Percentiles rank a stretch among this genome's conserved stretches.
Evolutionary conservation across 2,329 filamentous ascomycete species (phyloP).

Genomic region (Xylaria digitata): DNA sequence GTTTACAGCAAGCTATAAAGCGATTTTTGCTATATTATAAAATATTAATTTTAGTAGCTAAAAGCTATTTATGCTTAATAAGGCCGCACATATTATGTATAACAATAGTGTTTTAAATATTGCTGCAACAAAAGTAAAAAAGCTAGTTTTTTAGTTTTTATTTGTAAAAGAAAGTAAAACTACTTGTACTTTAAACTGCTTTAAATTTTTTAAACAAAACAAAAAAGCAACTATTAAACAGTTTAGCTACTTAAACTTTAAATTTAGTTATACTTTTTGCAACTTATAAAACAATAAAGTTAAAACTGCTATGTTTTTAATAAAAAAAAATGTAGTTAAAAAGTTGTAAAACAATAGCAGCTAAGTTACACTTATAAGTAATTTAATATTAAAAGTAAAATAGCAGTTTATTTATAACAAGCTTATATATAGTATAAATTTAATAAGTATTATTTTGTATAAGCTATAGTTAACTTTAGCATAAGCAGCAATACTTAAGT

Average conservation of each 20-base stretch:
- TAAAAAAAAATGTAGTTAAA: constrained; percentile 41
- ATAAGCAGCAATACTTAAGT: constrained; percentile 39
- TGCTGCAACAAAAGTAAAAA: constrained; percentile 20
- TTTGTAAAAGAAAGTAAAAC: constrained; percentile 33
- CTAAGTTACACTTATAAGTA: constrained; percentile 38
- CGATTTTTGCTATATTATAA: constrained; percentile 36
- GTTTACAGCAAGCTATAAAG: constrained; percentile 35
- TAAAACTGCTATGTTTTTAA: constrained; percentile 37
- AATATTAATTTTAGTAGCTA: constrained; percentile 9
- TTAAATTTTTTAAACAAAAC: constrained; percentile 33
- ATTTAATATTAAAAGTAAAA: constrained; percentile 36
- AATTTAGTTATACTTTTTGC: constrained; percentile 33
- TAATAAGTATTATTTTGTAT: neutral
- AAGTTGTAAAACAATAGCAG: constrained; percentile 39
- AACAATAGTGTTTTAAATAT: constrained; percentile 31
- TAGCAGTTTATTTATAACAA: neutral
- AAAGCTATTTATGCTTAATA: constrained; percentile 21
- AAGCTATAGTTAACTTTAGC: constrained; percentile 38
- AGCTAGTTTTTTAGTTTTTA: constrained; percentile 29
- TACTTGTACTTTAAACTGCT: constrained; percentile 25
- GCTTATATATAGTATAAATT: constrained; percentile 4
- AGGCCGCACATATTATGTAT: constrained; percentile 32
- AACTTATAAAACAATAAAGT: constrained; percentile 37
- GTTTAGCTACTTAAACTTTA: constrained; percentile 11
- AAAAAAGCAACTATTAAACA: constrained; percentile 33